Percentiles rank a stretch among this genome's conserved stretches.
These are phyloP conservation scores for Coemansia pectinata DNA, from an alignment of 192 early-diverging fungal species.

Conservation along the genomic window DNA sequence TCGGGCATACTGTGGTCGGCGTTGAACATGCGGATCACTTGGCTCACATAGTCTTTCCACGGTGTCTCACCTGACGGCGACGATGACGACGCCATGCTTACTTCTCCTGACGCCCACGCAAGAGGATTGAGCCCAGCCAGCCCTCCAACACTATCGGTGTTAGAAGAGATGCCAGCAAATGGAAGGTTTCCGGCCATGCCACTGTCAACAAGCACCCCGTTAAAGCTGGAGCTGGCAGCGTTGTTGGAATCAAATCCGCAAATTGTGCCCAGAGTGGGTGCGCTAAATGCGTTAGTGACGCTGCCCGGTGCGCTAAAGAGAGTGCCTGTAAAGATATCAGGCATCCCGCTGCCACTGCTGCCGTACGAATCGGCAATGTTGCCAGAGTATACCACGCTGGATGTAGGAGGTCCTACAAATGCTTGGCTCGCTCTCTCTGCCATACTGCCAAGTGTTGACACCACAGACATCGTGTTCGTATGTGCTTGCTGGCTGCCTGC, in stretches of 20 bases:
- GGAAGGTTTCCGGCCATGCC: slow-evolving; percentile 34
- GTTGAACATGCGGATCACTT: slow-evolving; percentile 47
- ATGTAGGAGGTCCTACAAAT: neutral
- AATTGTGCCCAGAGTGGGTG: neutral
- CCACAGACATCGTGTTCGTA: neutral
- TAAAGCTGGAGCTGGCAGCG: slow-evolving; percentile 5
- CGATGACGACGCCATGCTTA: neutral
- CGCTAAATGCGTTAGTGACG: neutral
- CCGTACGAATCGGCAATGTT: slow-evolving; percentile 1
- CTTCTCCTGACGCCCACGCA: neutral
- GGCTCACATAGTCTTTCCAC: slow-evolving; percentile 43
- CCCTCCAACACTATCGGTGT: slow-evolving; percentile 17
- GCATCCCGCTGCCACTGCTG: neutral
- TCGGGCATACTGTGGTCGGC: slow-evolving; percentile 7
- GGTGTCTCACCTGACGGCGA: slow-evolving; percentile 14
- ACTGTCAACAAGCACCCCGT: slow-evolving; percentile 34
- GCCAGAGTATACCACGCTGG: neutral
- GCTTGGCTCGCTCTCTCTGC: neutral
- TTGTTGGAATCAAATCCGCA: slow-evolving; percentile 8
- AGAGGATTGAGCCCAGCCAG: neutral
- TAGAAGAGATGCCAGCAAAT: slow-evolving; percentile 33
- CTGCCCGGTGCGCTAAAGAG: neutral
- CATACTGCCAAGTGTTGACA: neutral
- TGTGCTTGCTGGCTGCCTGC: neutral
- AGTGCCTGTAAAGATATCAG: neutral